These are phyloP conservation scores for Tricholoma terreum DNA, from an alignment of 768 basidiomycete genomes.

Conservation along the genomic window DNA sequence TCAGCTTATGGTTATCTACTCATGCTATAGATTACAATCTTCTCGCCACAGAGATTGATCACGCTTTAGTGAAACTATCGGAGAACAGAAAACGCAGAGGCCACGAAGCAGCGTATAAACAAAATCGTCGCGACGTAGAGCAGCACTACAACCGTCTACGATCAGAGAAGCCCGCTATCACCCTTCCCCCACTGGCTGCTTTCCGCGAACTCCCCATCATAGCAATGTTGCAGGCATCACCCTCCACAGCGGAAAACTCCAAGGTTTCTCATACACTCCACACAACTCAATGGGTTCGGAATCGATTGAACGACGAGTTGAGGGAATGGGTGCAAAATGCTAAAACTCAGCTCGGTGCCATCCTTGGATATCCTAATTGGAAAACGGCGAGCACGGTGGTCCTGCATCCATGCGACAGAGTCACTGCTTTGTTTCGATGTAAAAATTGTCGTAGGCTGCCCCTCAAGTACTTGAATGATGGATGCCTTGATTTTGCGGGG, in stretches of 20 bases:
- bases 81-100: slow-evolving; percentile 20
- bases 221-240: slow-evolving; percentile 29
- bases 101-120: slow-evolving; percentile 19
- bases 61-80: slow-evolving; percentile 19
- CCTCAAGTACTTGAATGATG: slow-evolving; percentile 32
- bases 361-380: slow-evolving; percentile 54
- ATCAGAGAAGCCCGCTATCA: slow-evolving; percentile 22
- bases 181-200: slow-evolving; percentile 43
- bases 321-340: slow-evolving; percentile 47
- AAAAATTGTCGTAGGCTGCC: slow-evolving; percentile 42
- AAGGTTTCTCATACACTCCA: slow-evolving; percentile 21
- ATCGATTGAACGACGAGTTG: slow-evolving; percentile 43
- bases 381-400: slow-evolving; percentile 41
- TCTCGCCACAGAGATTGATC: slow-evolving; percentile 24
- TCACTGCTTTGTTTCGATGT: slow-evolving; percentile 61
- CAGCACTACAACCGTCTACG: slow-evolving; percentile 46
- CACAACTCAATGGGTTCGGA: slow-evolving; percentile 28
- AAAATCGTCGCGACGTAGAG: slow-evolving; percentile 35
- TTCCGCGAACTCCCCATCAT: slow-evolving; percentile 52
- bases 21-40: slow-evolving; percentile 27
- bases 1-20: neutral
- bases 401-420: slow-evolving; percentile 54
- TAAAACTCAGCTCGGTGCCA: slow-evolving; percentile 38
- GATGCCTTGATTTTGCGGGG: slow-evolving; percentile 52
- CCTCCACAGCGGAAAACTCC: slow-evolving; percentile 7